Percentiles rank a stretch among this genome's conserved stretches.
Evolutionary conservation across 2,329 filamentous ascomycete genomes (phyloP).

Genomic region (Microdochium nivale): DNA sequence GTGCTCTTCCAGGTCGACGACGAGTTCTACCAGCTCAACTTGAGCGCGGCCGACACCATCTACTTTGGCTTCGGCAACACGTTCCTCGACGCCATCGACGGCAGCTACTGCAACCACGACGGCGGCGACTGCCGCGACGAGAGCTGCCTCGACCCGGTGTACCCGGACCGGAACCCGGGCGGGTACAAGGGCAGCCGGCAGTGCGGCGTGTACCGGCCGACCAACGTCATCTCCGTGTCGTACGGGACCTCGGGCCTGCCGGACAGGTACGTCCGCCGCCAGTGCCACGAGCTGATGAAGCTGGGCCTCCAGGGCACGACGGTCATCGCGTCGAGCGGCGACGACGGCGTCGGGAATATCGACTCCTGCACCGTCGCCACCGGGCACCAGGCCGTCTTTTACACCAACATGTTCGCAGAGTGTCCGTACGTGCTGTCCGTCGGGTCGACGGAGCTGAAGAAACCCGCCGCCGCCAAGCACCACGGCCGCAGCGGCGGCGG

Average conservation of each 20-base stretch:
- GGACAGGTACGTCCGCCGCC: conserved; percentile 31
- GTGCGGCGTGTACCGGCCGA: conserved; percentile 21
- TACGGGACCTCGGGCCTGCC: conserved; percentile 37
- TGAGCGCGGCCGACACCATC: conserved; percentile 7
- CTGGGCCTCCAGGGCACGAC: conserved; percentile 29
- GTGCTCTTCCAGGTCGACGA: conserved; percentile 39
- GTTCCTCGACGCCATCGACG: conserved; percentile 43
- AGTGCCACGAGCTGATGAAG: conserved; percentile 32
- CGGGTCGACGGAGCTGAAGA: conserved; percentile 13
- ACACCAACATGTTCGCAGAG: conserved; percentile 31
- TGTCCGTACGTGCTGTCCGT: conserved; percentile 38
- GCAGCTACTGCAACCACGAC: conserved; percentile 42
- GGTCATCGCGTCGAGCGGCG: conserved; percentile 26
- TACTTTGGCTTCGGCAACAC: conserved; percentile 23
- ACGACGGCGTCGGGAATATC: conserved; percentile 21
- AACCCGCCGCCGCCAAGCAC: not conserved
- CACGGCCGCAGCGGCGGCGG: no score
- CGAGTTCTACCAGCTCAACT: conserved; percentile 25
- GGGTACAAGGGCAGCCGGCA: conserved; percentile 38
- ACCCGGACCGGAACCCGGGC: conserved; percentile 36
- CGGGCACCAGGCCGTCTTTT: conserved; percentile 25
- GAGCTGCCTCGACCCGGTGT: conserved; percentile 37
- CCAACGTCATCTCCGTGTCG: conserved; percentile 31
- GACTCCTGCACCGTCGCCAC: conserved; percentile 18
- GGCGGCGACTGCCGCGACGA: conserved; percentile 32